These are phyloP conservation scores for Epithele typhae DNA, from an alignment of 768 basidiomycete species.

Conservation along the genomic window DNA sequence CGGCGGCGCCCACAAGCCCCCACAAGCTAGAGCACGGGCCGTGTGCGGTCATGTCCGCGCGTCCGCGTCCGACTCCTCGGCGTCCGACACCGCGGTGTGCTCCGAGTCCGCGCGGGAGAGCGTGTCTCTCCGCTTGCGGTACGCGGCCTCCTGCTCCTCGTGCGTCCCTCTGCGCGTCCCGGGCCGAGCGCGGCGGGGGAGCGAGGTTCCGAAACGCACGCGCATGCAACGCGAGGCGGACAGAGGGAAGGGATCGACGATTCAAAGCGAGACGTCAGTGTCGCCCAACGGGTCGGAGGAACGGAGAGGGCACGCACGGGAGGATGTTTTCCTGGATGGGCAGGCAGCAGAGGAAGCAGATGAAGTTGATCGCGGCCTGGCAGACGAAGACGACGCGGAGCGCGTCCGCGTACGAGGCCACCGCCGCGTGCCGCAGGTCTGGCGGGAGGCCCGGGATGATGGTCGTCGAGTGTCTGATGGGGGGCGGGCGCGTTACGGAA, in stretches of 20 bases:
- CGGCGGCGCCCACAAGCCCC: no score
- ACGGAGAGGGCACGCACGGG: slow-evolving; percentile 34
- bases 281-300: no score
- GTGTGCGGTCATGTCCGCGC: no score
- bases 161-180: slow-evolving; percentile 46
- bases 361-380: slow-evolving; percentile 62
- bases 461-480: slow-evolving; percentile 59
- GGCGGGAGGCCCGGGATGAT: slow-evolving; percentile 67
- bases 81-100: no score
- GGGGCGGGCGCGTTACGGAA: background rate
- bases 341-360: slow-evolving; percentile 63
- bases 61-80: no score
- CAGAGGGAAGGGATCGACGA: background rate
- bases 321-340: slow-evolving; percentile 73
- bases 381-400: slow-evolving; percentile 80
- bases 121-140: slow-evolving; percentile 37
- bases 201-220: no score
- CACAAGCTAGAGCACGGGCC: no score
- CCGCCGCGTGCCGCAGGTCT: slow-evolving; percentile 51
- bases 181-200: no score
- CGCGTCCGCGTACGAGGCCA: slow-evolving; percentile 75
- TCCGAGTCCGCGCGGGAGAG: slow-evolving; percentile 8
- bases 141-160: slow-evolving; percentile 57
- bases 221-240: background rate
- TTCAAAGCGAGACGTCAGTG: no score